Evolutionary conservation across 1,139 yeast genomes (phyloP), one percentile per base, ranked within the genome.

Genomic region (Scheffersomyces illinoinensis): DNA sequence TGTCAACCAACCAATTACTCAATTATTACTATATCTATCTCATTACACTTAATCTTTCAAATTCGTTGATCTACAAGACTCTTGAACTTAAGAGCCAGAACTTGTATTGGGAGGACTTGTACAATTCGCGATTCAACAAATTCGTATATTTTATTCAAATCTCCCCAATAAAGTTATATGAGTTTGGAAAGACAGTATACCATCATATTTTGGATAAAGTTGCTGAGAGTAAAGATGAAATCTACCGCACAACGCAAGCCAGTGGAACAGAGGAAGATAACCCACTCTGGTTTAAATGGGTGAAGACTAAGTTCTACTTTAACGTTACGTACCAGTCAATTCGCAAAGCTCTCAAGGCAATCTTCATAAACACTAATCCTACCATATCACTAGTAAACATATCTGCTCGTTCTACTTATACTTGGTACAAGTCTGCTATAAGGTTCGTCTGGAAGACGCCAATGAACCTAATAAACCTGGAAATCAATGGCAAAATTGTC

Each of bases 61-160:
- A 76, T 60, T 62, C 73, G 7, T 64, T 79, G 47, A 76, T 80
- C 54, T 75, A 71, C 63, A 74, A 76, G 59, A 76, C 83, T 0
- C 67, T 79, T 50, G 60, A 69, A 17, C 69, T 75, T 55, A 77
- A 78, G 61, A 72, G 71, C 54, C 76, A 79, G 58, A 66, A 74
- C 61, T 69, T 70, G 6, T 80, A 79, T 62, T 80, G 84, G 84
- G 69, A 70, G 26, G 67, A 67, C 5, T 58, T 79, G 52, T 63
- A 68, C 50, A 63, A 65, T 48, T 76, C 81, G 18, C 57, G 65
- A 6, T 53, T 66, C 33, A 66, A 66, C 50, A 78, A 77, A 61
- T 50, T 70, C 48, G 59, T 76, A 14, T 80, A 76, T 62, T 73
- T 75, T 26, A 61, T 78, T 4, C 83, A 79, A 61, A 71, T 74